Evolutionary conservation across 2,329 filamentous ascomycete genomes (phyloP).

Genomic region (Cladosporium sp.): DNA sequence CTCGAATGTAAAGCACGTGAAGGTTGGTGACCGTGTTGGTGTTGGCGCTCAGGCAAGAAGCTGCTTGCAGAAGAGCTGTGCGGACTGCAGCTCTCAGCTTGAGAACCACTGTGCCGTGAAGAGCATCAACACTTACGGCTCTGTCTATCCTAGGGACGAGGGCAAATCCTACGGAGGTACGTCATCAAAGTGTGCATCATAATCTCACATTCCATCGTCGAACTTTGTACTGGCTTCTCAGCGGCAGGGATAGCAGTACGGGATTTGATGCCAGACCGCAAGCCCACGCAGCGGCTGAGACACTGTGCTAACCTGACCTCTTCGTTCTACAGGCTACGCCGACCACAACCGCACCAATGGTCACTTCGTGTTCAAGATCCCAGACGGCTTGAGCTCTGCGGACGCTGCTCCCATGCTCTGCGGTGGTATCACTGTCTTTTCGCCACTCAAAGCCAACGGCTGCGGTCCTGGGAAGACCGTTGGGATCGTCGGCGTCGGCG

Average conservation of each 20-base stretch:
- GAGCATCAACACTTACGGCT: slow-evolving; percentile 34
- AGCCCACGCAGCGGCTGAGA: no score
- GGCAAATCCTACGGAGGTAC: slow-evolving; percentile 59
- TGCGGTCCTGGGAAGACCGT: slow-evolving; percentile 70
- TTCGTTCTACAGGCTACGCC: slow-evolving; percentile 44
- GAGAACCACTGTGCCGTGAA: slow-evolving; percentile 42
- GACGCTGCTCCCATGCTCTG: slow-evolving; percentile 72
- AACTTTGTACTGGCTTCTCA: no score
- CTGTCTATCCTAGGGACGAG: slow-evolving; percentile 32
- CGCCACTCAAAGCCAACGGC: slow-evolving; percentile 65
- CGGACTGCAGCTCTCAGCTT: slow-evolving; percentile 51
- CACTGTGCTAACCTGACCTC: no score
- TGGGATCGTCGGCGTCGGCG: slow-evolving; percentile 71
- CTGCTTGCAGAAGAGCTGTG: slow-evolving; percentile 51
- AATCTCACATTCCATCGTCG: no score
- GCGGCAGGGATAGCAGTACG: no score
- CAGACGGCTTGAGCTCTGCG: slow-evolving; percentile 49
- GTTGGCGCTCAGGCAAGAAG: slow-evolving; percentile 53
- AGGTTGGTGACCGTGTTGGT: slow-evolving; percentile 46
- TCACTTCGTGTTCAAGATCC: slow-evolving; percentile 62
- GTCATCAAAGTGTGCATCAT: no score
- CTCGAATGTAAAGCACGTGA: slow-evolving; percentile 35
- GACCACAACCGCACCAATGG: slow-evolving; percentile 48
- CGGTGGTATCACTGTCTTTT: slow-evolving; percentile 72
- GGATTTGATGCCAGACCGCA: no score